Percentiles rank a stretch among this genome's conserved stretches.
These are phyloP conservation scores for Candolleomyces eurysporus DNA, from an alignment of 768 basidiomycete genomes.

Conservation along the genomic window DNA sequence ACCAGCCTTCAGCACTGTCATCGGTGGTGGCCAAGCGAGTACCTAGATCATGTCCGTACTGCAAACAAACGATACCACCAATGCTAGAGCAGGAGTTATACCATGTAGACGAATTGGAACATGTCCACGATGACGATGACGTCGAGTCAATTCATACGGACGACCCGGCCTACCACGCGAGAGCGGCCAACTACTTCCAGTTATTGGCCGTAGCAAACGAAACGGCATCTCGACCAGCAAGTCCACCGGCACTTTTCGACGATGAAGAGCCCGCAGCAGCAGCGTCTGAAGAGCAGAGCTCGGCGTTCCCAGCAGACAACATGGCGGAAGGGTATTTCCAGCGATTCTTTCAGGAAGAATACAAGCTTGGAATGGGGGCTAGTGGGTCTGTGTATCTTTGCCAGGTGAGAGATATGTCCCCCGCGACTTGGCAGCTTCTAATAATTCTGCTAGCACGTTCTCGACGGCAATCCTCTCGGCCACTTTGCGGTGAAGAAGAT, in stretches of 20 bases:
- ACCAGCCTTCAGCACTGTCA: constrained; percentile 16
- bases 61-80: constrained; percentile 57
- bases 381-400: constrained; percentile 90
- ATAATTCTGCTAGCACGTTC: constrained; percentile 56
- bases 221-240: constrained; percentile 49
- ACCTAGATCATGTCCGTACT: constrained; percentile 62
- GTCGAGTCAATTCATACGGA: constrained; percentile 34
- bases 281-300: constrained; percentile 9
- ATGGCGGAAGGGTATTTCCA: constrained; percentile 94
- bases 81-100: constrained; percentile 31
- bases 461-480: constrained; percentile 86
- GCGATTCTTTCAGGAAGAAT: constrained; percentile 90
- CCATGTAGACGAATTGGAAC: constrained; percentile 19
- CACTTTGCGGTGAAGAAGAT: constrained; percentile 97
- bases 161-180: constrained; percentile 41
- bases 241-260: constrained; percentile 32
- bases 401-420: constrained; percentile 48
- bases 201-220: constrained; percentile 74
- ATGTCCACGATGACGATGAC: constrained; percentile 22
- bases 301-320: constrained; percentile 60
- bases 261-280: background rate
- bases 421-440: background rate
- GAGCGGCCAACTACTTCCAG: constrained; percentile 80
- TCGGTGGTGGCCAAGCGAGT: constrained; percentile 17
- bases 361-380: constrained; percentile 90